Percentiles rank a stretch among this genome's conserved stretches.
Conservation (phyloP, 805 yeast species). For the Saccharomycopsis fodiens region DNA sequence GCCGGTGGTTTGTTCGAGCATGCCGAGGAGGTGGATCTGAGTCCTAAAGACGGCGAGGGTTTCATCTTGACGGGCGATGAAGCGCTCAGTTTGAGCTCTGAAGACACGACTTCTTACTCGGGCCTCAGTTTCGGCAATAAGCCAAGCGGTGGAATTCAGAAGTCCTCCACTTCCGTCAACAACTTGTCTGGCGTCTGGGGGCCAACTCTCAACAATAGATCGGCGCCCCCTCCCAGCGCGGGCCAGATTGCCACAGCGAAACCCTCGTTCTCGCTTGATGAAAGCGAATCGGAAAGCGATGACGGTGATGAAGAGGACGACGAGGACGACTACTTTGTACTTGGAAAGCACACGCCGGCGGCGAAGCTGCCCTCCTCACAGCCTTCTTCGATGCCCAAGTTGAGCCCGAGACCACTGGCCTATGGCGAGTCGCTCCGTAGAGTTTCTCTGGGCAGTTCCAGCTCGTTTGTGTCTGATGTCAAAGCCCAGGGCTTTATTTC, state of each 20-base stretch:
- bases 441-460: neutral
- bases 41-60: slow-evolving; percentile 12
- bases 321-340: slow-evolving; percentile 15
- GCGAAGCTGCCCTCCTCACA: neutral
- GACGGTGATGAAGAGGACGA: slow-evolving; percentile 7
- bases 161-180: neutral
- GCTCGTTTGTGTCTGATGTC: slow-evolving; percentile 3
- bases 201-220: neutral
- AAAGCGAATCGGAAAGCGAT: slow-evolving; percentile 2
- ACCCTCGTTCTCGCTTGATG: neutral
- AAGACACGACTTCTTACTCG: slow-evolving; percentile 15
- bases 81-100: slow-evolving; percentile 16
- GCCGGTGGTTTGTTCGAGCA: slow-evolving; percentile 11
- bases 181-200: neutral
- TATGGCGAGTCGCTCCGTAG: neutral
- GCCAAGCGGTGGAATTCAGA: neutral
- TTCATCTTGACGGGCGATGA: slow-evolving; percentile 18
- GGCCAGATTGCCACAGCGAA: neutral
- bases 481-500: slow-evolving; percentile 2
- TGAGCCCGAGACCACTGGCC: neutral
- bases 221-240: neutral
- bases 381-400: neutral
- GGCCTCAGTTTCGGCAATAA: slow-evolving; percentile 12
- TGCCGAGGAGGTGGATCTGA: neutral
- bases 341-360: neutral